Base-by-base conservation (phyloP, 768 basidiomycete species). In the Serendipita indica region DNA sequence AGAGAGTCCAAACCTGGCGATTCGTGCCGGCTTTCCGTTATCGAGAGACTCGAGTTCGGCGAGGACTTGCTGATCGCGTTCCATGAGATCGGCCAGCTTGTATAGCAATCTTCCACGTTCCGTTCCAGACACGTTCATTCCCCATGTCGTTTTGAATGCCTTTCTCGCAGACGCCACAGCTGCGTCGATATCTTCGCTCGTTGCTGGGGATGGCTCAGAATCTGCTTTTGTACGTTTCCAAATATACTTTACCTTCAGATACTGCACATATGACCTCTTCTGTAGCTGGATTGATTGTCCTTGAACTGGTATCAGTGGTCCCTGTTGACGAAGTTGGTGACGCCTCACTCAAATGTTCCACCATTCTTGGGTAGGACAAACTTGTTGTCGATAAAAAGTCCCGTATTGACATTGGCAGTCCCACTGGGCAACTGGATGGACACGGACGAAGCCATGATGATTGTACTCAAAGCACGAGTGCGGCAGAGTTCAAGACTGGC, bases 31-130 rank as follows among this genome's bases (percentile, higher is more conserved):
- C 58, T 57, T 58, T 33, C 73, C 74, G 60, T 81, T 82, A 67
- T 90, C 79, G 62, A 86, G 70, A 13, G 82, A 72, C 70, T 91
- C 89, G 37, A 91, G 68, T 0, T 86, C 86, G 1, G 84, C 79
- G 58, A 90, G 72, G 58, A 80, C 78, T 30, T 85, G 82, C 1
- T 67, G 65, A 69, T 89, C 67, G 39, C 71, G 62, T 64, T 86
- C 82, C 65, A 92, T 75, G 58, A 84, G 69, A 32, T 77, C 72
- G 0, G 82, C 82, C 46, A 92, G 75, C 63, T 81, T 82, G 65
- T 68, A 68, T 32, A 93, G 69, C 20, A 86, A 72, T 59, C 71
- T 69, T 37, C 78, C 75, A 22, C 86, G 80, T 59, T 72, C 63
- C 3, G 65, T 13, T 16, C 81, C 84, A 3, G 81, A 69, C 18